Base-by-base conservation (phyloP, 2,329 filamentous ascomycete species). In the Akanthomyces uredinophilus region DNA sequence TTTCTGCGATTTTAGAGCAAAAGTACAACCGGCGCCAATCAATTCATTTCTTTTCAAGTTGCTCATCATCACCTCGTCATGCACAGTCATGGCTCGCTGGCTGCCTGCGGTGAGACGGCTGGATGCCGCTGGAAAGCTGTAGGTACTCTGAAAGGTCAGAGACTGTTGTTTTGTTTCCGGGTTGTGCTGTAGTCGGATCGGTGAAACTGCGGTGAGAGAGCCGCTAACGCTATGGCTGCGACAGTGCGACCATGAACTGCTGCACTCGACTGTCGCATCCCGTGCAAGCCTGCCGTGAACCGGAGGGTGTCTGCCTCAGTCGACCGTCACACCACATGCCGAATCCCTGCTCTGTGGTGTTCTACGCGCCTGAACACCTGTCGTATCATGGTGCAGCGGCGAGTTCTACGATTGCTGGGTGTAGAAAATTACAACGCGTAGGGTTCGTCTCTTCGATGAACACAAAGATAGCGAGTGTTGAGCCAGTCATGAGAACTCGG, bases 1-100 rank as follows among this genome's bases (percentile, higher is more conserved):
- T 60, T 60, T 52, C 22, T 50, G 37, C 35, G 57, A 24, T 22
- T 51, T 43, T 24, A 37, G 49, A 52, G 37, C 49, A 52, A 52
- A 52, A 52, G 49, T 11, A 52, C 49, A 18, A 52, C 16, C 20
- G 57, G 57, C 57, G 57, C 35, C 27, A 52, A 52, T 52, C 16
- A 50, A 60, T 35, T 22, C 16, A 51, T 56, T 56, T 18, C 32
- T 43, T 8, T 29, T 35, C 24, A n/a, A 37, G 22, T 39, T 1
- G 8, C 55, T 4, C 13, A 13, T 22, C n/a, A 20, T 22, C 22
- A 4, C 6, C 5, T 29, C 32, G 53, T 16, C 6, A n/a, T 46
- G 18, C 39, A 20, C 11, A 13, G 35, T 10, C 22, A 18, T 46
- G 18, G 16, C 8, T 29, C 32, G 10, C 13, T 10, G 4, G 7